Evolutionary conservation across 306 rosid species (phyloP).

Genomic region (Gillenia trifoliata): DNA sequence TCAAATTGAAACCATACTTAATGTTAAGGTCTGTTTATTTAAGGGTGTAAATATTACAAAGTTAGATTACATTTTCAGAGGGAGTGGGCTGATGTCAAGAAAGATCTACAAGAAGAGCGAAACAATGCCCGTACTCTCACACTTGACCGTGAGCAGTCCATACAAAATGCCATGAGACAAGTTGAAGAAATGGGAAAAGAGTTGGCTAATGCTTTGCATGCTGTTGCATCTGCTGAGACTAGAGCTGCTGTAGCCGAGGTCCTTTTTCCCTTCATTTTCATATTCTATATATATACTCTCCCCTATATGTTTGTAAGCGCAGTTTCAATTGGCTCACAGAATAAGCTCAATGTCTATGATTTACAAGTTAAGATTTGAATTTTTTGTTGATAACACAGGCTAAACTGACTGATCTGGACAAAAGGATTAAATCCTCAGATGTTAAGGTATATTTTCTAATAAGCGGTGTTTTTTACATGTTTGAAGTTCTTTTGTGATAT

Average conservation of each 20-base stretch:
- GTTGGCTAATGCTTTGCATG: constrained; percentile 58
- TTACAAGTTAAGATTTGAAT: neutral
- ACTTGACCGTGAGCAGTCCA: constrained; percentile 60
- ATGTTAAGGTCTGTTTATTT: neutral
- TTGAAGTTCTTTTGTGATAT: neutral
- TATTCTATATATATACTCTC: neutral
- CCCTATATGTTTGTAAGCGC: neutral
- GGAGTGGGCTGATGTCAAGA: constrained; percentile 96
- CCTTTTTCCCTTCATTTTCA: neutral
- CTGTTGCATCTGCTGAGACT: constrained; percentile 73
- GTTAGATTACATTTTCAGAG: constrained; percentile 37
- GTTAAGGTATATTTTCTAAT: constrained; percentile 43
- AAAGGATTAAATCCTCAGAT: constrained; percentile 39
- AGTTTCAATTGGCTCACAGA: neutral
- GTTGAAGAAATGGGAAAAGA: constrained; percentile 86
- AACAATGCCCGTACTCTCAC: constrained; percentile 56
- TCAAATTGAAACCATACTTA: constrained; percentile 1
- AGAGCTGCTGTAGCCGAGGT: constrained; percentile 93
- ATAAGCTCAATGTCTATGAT: neutral
- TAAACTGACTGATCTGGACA: constrained; percentile 59
- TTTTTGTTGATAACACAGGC: constrained; percentile 41
- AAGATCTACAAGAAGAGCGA: constrained; percentile 77
- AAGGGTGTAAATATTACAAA: neutral
- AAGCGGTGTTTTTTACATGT: neutral
- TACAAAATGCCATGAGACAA: constrained; percentile 61